These are phyloP conservation scores for Lasiodiplodia gonubiensis DNA, from an alignment of 2,329 filamentous ascomycete species.

Conservation along the genomic window DNA sequence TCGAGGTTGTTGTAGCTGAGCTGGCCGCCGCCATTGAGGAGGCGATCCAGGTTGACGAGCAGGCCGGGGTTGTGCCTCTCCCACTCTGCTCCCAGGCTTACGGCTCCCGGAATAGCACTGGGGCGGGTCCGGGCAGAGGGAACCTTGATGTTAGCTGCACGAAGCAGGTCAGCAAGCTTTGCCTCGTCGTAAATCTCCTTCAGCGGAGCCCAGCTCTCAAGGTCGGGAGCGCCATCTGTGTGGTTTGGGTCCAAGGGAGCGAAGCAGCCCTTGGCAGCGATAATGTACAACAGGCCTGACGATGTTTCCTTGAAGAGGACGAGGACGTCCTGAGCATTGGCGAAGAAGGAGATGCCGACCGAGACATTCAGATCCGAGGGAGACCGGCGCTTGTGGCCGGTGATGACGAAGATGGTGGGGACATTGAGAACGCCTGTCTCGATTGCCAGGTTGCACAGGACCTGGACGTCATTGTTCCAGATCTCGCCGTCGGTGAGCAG, in stretches of 20 bases:
- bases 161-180: slow-evolving; percentile 33
- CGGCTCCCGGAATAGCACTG: slow-evolving; percentile 24
- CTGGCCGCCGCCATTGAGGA: slow-evolving; percentile 32
- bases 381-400: slow-evolving; percentile 30
- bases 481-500: slow-evolving; percentile 43
- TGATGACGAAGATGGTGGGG: slow-evolving; percentile 38
- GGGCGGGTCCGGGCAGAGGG: slow-evolving; percentile 32
- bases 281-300: slow-evolving; percentile 36
- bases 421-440: slow-evolving; percentile 33
- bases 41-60: slow-evolving; percentile 35
- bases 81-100: slow-evolving; percentile 37
- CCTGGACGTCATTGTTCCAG: slow-evolving; percentile 33
- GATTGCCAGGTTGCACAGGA: slow-evolving; percentile 34
- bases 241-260: slow-evolving; percentile 28
- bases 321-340: slow-evolving; percentile 39
- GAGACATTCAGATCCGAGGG: slow-evolving; percentile 40
- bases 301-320: slow-evolving; percentile 41
- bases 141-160: slow-evolving; percentile 32
- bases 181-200: slow-evolving; percentile 33
- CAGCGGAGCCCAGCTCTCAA: slow-evolving; percentile 35
- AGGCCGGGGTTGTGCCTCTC: slow-evolving; percentile 32
- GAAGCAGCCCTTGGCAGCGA: slow-evolving; percentile 43
- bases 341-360: slow-evolving; percentile 43
- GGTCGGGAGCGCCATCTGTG: slow-evolving; percentile 30
- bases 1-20: slow-evolving; percentile 34